Evolutionary conservation across 2,329 filamentous ascomycete species (phyloP), one percentile per base, ranked within the genome.

Genomic region (Trichophyton benhamiae): DNA sequence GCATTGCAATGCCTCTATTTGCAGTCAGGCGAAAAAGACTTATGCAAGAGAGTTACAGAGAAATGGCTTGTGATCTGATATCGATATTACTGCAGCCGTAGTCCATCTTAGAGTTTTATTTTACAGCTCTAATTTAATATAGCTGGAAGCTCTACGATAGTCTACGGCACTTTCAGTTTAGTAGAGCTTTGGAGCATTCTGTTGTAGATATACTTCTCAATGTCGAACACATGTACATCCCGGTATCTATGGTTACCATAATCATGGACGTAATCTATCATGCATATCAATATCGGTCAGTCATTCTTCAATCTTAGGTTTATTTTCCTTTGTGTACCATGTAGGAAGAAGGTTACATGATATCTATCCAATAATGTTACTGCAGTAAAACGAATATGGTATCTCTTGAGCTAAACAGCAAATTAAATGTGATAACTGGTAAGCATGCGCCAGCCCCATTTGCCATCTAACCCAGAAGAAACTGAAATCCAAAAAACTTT

Each of bases 1-100:
- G 87, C 88, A 33, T 73, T 91, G 65, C 83, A 89, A 72, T 82
- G 78, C 33, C 82, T 90, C 58, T 87, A 87, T 70, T 78, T 82
- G 11, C 74, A 86, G 52, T 80, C 79, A 60, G 88, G 87, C 13
- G 85, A 90, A 71, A 70, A 80, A 15, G 75, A 79, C 61, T 78
- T 81, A 13, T 87, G 87, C 9, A 79, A 78, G 69, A 75, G 74
- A 27, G 74, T 91, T 58, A 86, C 86, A 3, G 79, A 83, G 64
- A 75, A 79, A 67, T 87, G 80, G 74, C 72, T 86, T 62, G 77
- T 82, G 53, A 71, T 83, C 63, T 81, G 64, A 71, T 38, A 55
- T 38, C 59, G 20, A 22, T 60, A 11, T 13, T 5, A 44, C 15
- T 17, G n/a, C 41, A 8, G 22, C 15, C 42, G 20, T 46, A 46